Percentiles rank a stretch among this genome's conserved stretches.
phyloP scores from a whole-genome alignment of 164 flowering plant species.

The Houttuynia cordata region DNA sequence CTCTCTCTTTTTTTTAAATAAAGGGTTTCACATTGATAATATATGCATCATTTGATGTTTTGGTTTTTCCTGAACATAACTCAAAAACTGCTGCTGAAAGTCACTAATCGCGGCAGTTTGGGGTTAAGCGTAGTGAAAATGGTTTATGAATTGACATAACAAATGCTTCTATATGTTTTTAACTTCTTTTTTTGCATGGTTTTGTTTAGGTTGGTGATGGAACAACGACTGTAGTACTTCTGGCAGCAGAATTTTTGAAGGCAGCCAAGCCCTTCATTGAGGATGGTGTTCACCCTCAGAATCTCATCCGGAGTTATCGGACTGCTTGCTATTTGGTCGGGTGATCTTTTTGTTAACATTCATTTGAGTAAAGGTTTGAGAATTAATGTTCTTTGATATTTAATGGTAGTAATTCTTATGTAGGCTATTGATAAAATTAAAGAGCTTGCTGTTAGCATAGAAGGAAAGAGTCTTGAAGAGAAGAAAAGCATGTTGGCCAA shows the following conservation, averaged over 20 bases:
- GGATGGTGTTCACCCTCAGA: constrained; percentile 93
- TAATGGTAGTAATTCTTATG: neutral
- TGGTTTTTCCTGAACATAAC: too few relatives aligned
- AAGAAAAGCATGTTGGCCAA: constrained; percentile 73
- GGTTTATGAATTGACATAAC: too few relatives aligned
- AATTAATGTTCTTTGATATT: too few relatives aligned
- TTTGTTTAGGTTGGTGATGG: constrained; percentile 90
- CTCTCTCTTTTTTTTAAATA: too few relatives aligned
- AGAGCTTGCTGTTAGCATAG: constrained; percentile 81
- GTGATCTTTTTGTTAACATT: neutral
- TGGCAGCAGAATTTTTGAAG: constrained; percentile 87
- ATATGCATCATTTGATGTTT: too few relatives aligned
- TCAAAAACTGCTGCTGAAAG: too few relatives aligned
- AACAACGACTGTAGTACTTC: constrained; percentile 90
- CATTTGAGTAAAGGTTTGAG: neutral
- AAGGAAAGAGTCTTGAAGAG: constrained; percentile 87
- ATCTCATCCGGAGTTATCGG: constrained; percentile 77
- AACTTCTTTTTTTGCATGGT: neutral
- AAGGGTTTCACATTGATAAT: too few relatives aligned
- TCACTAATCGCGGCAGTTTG: too few relatives aligned
- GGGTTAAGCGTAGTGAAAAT: too few relatives aligned
- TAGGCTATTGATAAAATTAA: constrained; percentile 83
- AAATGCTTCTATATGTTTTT: neutral
- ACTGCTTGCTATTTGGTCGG: constrained; percentile 60
- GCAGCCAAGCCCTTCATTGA: constrained; percentile 98